These are phyloP conservation scores for Neurospora hispaniola DNA, from an alignment of 495 filamentous ascomycete genomes.

Conservation along the genomic window DNA sequence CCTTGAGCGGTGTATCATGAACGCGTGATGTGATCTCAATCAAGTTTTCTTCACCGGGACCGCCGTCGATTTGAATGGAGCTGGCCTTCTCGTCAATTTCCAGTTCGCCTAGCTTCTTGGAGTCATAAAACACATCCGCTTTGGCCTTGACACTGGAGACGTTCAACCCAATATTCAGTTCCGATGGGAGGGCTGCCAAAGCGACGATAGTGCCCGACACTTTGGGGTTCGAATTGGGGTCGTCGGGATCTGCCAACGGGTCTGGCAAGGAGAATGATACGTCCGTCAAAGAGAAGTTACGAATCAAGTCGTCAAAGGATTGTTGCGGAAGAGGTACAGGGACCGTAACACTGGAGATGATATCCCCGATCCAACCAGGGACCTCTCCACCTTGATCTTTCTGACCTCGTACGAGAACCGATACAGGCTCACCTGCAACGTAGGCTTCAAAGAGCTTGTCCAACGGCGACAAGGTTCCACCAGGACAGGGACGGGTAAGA, in stretches of 20 bases:
- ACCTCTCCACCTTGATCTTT: slow-evolving; percentile 51
- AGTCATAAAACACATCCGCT: slow-evolving; percentile 68
- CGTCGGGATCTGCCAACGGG: slow-evolving; percentile 60
- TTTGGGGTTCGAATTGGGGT: slow-evolving; percentile 62
- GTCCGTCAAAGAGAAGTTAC: slow-evolving; percentile 73
- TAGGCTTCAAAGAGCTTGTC: slow-evolving; percentile 76
- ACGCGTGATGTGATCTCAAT: slow-evolving; percentile 66
- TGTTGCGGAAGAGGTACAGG: slow-evolving; percentile 76
- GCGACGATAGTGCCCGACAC: slow-evolving; percentile 76
- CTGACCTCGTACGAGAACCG: slow-evolving; percentile 70
- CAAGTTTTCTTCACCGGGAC: slow-evolving; percentile 39
- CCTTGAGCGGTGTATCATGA: slow-evolving; percentile 64
- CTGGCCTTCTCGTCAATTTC: slow-evolving; percentile 61
- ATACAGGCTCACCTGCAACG: slow-evolving; percentile 65
- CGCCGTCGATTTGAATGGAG: slow-evolving; percentile 54
- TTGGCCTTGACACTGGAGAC: slow-evolving; percentile 64
- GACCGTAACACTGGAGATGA: slow-evolving; percentile 72
- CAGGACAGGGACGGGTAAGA: slow-evolving; percentile 61
- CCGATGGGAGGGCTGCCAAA: slow-evolving; percentile 61
- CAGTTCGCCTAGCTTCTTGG: slow-evolving; percentile 63
- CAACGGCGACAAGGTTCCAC: slow-evolving; percentile 65
- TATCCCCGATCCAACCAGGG: slow-evolving; percentile 69
- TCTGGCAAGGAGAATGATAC: slow-evolving; percentile 77
- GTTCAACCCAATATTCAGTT: slow-evolving; percentile 74
- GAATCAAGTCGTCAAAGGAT: slow-evolving; percentile 68